A percentile compares a stretch with the other conserved stretches of the same genome.
phyloP scores from a whole-genome alignment of 2,329 filamentous ascomycete species.

The Xylaria arbuscula region DNA sequence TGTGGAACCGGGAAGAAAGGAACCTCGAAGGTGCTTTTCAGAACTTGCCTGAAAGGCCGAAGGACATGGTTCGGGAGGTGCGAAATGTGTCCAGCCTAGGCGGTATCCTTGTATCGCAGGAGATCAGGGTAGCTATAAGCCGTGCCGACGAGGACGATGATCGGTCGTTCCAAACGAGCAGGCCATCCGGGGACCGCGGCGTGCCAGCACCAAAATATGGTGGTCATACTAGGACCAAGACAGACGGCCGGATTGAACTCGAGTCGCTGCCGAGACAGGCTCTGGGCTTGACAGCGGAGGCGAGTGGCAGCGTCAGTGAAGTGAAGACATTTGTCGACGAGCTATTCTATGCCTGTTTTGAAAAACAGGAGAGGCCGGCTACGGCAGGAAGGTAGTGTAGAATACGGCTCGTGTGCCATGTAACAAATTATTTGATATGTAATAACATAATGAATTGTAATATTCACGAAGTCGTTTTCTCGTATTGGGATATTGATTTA shows the following conservation, averaged over 20 bases:
- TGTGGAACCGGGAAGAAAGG: constrained; percentile 43
- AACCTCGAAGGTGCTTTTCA: constrained; percentile 14
- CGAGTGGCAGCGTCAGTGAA: constrained; percentile 52
- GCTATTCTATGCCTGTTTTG: constrained; percentile 46
- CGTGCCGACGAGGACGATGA: constrained; percentile 46
- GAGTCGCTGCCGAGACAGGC: constrained; percentile 39
- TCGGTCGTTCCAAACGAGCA: neutral
- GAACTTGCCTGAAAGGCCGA: constrained; percentile 34
- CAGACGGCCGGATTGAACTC: constrained; percentile 6
- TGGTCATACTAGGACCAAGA: constrained; percentile 11
- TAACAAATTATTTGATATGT: neutral
- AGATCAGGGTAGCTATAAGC: constrained; percentile 66
- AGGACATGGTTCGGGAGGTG: constrained; percentile 32
- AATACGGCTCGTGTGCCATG: neutral
- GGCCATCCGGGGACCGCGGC: constrained; percentile 23
- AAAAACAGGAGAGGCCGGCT: constrained; percentile 29
- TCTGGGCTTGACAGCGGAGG: constrained; percentile 49
- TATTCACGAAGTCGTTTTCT: neutral
- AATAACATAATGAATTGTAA: constrained; percentile 1
- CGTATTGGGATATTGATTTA: neutral
- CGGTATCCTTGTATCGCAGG: constrained; percentile 71
- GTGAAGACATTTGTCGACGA: constrained; percentile 49
- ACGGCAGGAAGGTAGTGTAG: too few relatives aligned
- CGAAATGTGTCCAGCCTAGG: constrained; percentile 53
- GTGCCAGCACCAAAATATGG: neutral